Percentiles rank a stretch among this genome's conserved stretches.
phyloP scores from a whole-genome alignment of 2,329 filamentous ascomycete genomes.

The Arthrobotrys entomopaga region DNA sequence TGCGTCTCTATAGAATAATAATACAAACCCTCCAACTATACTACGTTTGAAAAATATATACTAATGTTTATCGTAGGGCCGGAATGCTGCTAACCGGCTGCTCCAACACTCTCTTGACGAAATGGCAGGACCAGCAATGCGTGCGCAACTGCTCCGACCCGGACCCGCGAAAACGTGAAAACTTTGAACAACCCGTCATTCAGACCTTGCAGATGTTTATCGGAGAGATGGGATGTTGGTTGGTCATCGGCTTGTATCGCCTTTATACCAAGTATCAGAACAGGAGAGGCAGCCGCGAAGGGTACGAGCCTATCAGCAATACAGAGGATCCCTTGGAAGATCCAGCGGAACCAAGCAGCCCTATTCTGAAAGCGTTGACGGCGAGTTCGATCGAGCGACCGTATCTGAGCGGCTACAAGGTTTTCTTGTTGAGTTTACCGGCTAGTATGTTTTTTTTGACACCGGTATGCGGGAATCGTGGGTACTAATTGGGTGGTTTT shows the following conservation, averaged over 20 bases:
- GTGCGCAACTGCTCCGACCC: slow-evolving; percentile 84
- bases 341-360: slow-evolving; percentile 64
- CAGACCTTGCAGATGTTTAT: slow-evolving; percentile 98
- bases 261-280: slow-evolving; percentile 66
- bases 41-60: neutral
- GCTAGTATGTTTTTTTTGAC: slow-evolving; percentile 63
- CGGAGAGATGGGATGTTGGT: slow-evolving; percentile 94
- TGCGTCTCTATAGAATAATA: slow-evolving; percentile 17
- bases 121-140: slow-evolving; percentile 99
- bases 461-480: neutral
- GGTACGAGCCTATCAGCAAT: slow-evolving; percentile 73
- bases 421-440: slow-evolving; percentile 81
- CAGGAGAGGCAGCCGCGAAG: slow-evolving; percentile 67
- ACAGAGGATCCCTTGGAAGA: slow-evolving; percentile 65
- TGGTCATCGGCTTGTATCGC: slow-evolving; percentile 78
- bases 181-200: slow-evolving; percentile 94
- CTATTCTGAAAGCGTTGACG: slow-evolving; percentile 68
- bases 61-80: slow-evolving; percentile 63
- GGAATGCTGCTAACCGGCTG: slow-evolving; percentile 65
- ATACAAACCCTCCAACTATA: neutral
- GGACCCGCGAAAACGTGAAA: slow-evolving; percentile 72
- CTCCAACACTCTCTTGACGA: slow-evolving; percentile 93
- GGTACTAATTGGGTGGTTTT: slow-evolving; percentile 11
- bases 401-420: slow-evolving; percentile 74
- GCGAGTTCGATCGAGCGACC: slow-evolving; percentile 69